Base-by-base conservation (phyloP, 805 yeast genomes). In the Lachancea thermotolerans region DNA sequence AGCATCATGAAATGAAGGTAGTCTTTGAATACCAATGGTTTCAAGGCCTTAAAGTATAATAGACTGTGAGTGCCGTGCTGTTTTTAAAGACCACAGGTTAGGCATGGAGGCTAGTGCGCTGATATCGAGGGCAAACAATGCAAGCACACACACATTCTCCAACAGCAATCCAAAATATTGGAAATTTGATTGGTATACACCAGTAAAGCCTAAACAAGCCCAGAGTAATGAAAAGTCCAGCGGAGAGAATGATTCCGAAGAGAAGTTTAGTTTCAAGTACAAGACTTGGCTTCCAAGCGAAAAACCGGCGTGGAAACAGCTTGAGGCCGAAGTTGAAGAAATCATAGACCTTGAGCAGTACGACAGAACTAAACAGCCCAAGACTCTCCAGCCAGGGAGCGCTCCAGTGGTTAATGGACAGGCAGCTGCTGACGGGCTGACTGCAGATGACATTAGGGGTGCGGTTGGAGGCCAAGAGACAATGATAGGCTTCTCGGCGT, bases 391-490 rank as follows among this genome's bases (percentile, higher is more conserved):
- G 12, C 39, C 34, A 55, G 35, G 41, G 27, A 28, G 40, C 12
- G 38, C 25, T 10, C 34, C 39, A 11, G 55, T 57, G 39, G 44
- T 33, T 6, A 51, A 44, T 5, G 58, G 53, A 4, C 44, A 50
- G 3, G 60, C 55, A 32, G 69, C 65, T 7, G 56, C 62, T 7
- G 12, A 31, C 17, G 46, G 46, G 14, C 58, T 74, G 16, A 66
- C 72, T 3, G 73, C 69, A 34, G 72, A 67, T 27, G 79, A 74
- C 46, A 74, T 75, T 35, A 67, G 79, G 55, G 81, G 78, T 10
- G 81, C 81, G 5, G 79, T 74, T 5, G 77, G 76, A 8, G 63
- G 60, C 16, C 65, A 65, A 18, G 75, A 68, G 40, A 62, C 75
- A 1, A 70, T 72, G 49, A 73, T 76, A 2, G 77, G 78, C 3